Base-by-base conservation (phyloP, 2,329 filamentous ascomycete species). In the Talaromyces verruculosus region DNA sequence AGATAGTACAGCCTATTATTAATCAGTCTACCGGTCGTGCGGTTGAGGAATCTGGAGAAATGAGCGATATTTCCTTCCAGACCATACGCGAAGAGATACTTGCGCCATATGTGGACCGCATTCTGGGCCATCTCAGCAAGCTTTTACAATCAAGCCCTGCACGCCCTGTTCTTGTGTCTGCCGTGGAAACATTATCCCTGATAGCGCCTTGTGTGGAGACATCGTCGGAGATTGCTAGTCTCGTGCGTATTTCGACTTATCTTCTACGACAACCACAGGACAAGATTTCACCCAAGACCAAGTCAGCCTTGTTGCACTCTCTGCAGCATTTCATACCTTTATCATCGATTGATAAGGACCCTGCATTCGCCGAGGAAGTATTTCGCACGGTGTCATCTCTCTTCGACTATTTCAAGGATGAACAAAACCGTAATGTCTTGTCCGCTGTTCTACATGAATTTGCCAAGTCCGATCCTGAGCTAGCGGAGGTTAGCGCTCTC, bases 341-440 rank as follows among this genome's bases (percentile, higher is more conserved):
- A 1, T 87, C 87, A 67, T 81, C 87, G 65, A 78, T 85, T 10
- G 78, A 84, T 58, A 82, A 84, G 67, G 84, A 90, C 59, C 72
- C 78, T 5, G 82, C 84, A 28, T 79, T 94, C 17, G 87, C 87
- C 59, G 80, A 84, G 53, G 84, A 85, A 41, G 86, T 96, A 0
- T 96, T 91, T 74, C 83, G 87, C 55, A 91, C 91, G 0, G 79
- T 95, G 10, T 89, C 91, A 3, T 89, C 91, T 0, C 84, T 98
- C 39, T 98, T 97, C 74, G 91, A 92, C 64, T 97, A 93, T 75
- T 94, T 98, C 81, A 91, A 89, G 71, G 93, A 98, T 76, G 85
- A 88, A 51, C 81, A 87, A 51, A 96, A 92, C 73, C 86, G 95
- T 64, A 84, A 88, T 68, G 84, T 91, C 0, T 80, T 98, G 33